Base-by-base conservation (phyloP, 495 filamentous ascomycete genomes). In the Penicillium herquei region DNA sequence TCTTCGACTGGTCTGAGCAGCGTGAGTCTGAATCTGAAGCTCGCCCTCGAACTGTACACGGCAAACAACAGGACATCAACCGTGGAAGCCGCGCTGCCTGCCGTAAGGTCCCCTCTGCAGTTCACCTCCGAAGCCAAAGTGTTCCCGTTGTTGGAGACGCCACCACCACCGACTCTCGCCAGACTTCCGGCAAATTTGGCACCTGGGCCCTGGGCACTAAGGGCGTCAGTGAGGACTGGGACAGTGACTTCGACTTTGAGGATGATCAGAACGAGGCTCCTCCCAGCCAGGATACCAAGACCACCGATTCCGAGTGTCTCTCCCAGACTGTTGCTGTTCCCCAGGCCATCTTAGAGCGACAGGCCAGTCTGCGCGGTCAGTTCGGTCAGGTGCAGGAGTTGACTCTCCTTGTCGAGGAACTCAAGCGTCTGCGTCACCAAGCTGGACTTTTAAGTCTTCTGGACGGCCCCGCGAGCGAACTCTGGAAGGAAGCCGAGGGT, bases 61-160 rank as follows among this genome's bases (percentile, higher is more conserved):
- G 89, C 3, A 97, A 95, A 71, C 91, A 96, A 68, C 81, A 85
- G 63, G 76, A 79, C 47, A 83, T 90, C 57, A 66, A 78, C 47
- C 80, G 90, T 67, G 90, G 87, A 44, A 91, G 90, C 58, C 86
- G 90, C 49, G 73, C 85, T 26, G 74, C 83, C 30, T 89, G 82
- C 58, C 88, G 93, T 42, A 88, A 91, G 59, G 84, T 83, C 13
- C 87, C 91, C 33, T 89, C 79, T 57, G 83, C 86, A 1, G 74
- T 90, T 18, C 94, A 98, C 67, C 78, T 96, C 43, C 86, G 94
- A 45, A 97, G 94, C 64, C 92, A 96, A 64, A 98, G 94, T 69
- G 92, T 98, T n/a, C 94, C 94, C 0, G 82, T 94, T 13, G 85
- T 89, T 3, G 84, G 84, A 39, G 91, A 94, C 14, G 56, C 71